Evolutionary conservation across 2,329 filamentous ascomycete genomes (phyloP), one percentile per base, ranked within the genome.

Genomic region (Scedosporium apiospermum): DNA sequence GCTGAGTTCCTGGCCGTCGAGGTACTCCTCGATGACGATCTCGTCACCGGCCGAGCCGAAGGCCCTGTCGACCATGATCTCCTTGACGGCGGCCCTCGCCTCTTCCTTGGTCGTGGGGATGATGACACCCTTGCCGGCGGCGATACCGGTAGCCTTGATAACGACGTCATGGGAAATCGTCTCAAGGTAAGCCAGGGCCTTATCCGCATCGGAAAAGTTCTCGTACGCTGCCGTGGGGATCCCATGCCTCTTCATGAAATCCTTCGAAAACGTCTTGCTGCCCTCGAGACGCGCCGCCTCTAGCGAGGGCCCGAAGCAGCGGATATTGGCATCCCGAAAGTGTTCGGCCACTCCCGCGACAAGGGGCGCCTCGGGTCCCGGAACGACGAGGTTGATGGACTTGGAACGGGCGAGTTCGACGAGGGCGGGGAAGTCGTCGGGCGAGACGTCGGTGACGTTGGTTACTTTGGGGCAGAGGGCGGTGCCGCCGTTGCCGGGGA

Each of bases 181-280:
- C 67, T 92, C 87, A 60, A 98, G 78, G 72, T 98, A 96, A 68
- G 84, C 77, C 67, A 81, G 79, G 14, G 92, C 92, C 57, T 84
- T 78, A 62, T 88, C 83, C 74, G 89, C 93, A 69, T 90, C 82
- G 73, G 81, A 85, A 72, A 98, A 97, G 78, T 96, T 97, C 74
- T 88, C 85, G 77, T 96, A 98, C 46, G 84, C 86, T 16, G 95
- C 95, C 1, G 95, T 98, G 44, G 93, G 93, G 69, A 99, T 96
- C 69, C 83, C 83, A 77, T 96, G 86, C 67, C 88, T 87, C 75
- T 89, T 88, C 95, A 98, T 99, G 72, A 98, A 98, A 75, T 98
- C 93, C 74, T 99, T 99, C 65, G 90, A 92, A 75, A 96, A 98
- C 10, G 93, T 90, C 80, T 99, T 99, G 78, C 90, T 96, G 64